Conservation (phyloP, 495 filamentous ascomycete genomes). For the Umbilicaria muhlenbergii region DNA sequence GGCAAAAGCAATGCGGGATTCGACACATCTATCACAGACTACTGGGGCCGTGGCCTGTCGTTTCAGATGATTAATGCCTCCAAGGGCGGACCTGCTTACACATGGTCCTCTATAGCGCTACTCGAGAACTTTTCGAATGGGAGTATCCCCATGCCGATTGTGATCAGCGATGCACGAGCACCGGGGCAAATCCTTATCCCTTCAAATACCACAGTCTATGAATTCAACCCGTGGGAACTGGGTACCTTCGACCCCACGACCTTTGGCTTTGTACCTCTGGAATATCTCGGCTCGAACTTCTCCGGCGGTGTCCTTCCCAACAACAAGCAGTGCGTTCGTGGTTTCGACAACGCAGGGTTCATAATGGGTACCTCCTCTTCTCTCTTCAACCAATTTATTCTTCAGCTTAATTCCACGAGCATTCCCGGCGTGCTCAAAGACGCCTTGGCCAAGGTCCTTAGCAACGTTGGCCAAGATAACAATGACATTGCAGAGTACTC, state of each 20-base stretch:
- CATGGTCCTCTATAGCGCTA: conserved; percentile 74
- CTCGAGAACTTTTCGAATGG: conserved; percentile 50
- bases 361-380: conserved; percentile 84
- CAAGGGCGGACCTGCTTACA: conserved; percentile 64
- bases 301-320: conserved; percentile 41
- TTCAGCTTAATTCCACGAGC: conserved; percentile 35
- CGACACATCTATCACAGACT: conserved; percentile 69
- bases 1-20: conserved; percentile 57
- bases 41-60: conserved; percentile 51
- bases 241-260: conserved; percentile 72
- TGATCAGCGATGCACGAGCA: conserved; percentile 60
- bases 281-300: conserved; percentile 72
- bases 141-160: conserved; percentile 66
- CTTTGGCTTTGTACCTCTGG: conserved; percentile 59
- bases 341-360: conserved; percentile 76
- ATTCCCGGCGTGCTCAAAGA: conserved; percentile 37
- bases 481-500: conserved; percentile 71
- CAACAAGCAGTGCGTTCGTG: conserved; percentile 50
- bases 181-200: conserved; percentile 50
- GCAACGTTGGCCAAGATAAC: conserved; percentile 33
- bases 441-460: conserved; percentile 39
- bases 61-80: conserved; percentile 71
- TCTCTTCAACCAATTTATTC: conserved; percentile 69
- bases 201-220: conserved; percentile 65
- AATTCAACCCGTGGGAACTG: conserved; percentile 81